Evolutionary conservation across 805 yeast genomes (phyloP).

Genomic region (Phaffomyces opuntiae): DNA sequence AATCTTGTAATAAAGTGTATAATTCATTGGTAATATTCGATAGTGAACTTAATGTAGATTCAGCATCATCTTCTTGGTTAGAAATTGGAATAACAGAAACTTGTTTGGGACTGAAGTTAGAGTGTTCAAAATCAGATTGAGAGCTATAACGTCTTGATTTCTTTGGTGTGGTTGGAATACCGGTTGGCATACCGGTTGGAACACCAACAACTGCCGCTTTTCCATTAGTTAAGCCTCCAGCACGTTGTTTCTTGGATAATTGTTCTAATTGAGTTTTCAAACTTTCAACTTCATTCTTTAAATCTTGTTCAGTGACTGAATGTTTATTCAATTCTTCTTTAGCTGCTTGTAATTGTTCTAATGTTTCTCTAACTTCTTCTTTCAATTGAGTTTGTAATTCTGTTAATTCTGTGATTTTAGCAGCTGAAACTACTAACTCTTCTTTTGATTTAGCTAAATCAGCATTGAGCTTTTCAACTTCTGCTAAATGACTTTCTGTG

Average conservation of each 20-base stretch:
- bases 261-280: conserved; percentile 28
- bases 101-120: conserved; percentile 37
- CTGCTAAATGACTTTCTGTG: conserved; percentile 40
- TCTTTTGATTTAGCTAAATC: conserved; percentile 49
- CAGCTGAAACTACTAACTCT: conserved; percentile 51
- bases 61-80: conserved; percentile 40
- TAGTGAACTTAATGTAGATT: conserved; percentile 36
- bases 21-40: conserved; percentile 73
- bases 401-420: conserved; percentile 52
- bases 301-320: conserved; percentile 58
- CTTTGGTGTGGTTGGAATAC: conserved; percentile 22
- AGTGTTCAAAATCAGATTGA: conserved; percentile 27
- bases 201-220: conserved; percentile 25
- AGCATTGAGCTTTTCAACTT: conserved; percentile 42
- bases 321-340: conserved; percentile 51
- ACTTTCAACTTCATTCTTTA: conserved; percentile 42
- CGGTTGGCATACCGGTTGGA: background rate
- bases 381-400: conserved; percentile 56
- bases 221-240: conserved; percentile 15
- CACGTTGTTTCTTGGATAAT: conserved; percentile 22
- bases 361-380: conserved; percentile 52
- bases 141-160: conserved; percentile 30
- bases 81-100: conserved; percentile 58
- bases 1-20: conserved; percentile 62
- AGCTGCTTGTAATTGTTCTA: conserved; percentile 56